Evolutionary conservation across 345 rosid genomes (phyloP), one percentile per base, ranked within the genome.

Genomic region (Syzygium aromaticum): DNA sequence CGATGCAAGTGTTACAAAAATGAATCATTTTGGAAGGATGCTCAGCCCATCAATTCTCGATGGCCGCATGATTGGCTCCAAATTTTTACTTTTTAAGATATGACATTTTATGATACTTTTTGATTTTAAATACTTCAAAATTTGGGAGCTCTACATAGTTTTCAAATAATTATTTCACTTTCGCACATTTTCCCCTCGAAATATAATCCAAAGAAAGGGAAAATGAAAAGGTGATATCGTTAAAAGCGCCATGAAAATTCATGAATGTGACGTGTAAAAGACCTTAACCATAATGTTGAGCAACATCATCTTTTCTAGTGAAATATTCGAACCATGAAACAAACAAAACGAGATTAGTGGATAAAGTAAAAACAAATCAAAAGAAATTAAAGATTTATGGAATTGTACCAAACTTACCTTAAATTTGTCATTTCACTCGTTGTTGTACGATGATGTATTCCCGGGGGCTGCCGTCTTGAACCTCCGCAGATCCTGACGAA

Each of bases 141-240:
- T 30, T 17, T 17, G 12, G 19, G 43, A 38, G 16, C 17, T 64
- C 43, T 0, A 2, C 46, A 8, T 8, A 8, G 15, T 8, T 30
- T 67, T 54, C 23, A 54, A 54, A 54, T 54, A 54, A 17, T 16
- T 63, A 15, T 28, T 6, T 2, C 7, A 7, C 21, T 64, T 30
- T 67, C 3, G 0, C 3, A 67, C 23, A 30, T 30, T 11, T 67
- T 67, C 19, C 3, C 19, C 46, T 17, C 43, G 3, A 0, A 33
- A 11, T 3, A 67, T 8, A 67, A 67, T 30, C 23, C 9, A 17
- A 22, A 67, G 23, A 5, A 33, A 33, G 0, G 8, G 7, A 17
- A 16, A 2, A 16, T 67, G 43, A 1, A 17, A 67, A 17, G 3
- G 22, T 17, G 19, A 17, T 30, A 67, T 33, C 12, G 0, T 5